Base-by-base conservation (phyloP, 495 filamentous ascomycete genomes). In the Aspergillus coremiiformis region DNA sequence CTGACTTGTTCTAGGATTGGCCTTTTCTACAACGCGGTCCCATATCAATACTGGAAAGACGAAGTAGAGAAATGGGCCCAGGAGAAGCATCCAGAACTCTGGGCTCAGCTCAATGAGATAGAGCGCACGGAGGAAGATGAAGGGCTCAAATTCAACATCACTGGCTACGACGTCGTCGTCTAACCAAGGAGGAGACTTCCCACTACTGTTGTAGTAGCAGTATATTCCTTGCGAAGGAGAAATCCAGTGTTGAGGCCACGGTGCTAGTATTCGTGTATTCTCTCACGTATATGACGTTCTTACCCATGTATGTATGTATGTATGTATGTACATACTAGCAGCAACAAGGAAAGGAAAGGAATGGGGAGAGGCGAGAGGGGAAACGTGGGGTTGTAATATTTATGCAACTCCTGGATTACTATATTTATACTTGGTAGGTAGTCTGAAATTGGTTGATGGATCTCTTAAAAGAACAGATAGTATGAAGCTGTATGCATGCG, bases 51-150 rank as follows among this genome's bases (percentile, higher is more conserved):
- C 32, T 74, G 74, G 60, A 86, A 89, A 60, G 67, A 77, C n/a
- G 63, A 80, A 35, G 80, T 95, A 37, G 81, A 87, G 61, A 67
- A 76, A 24, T 95, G 89, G 88, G 82, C 83, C 7, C 74, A 73
- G 51, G 65, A 76, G 11, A 73, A 76, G 27, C 87, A 89, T 62
- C 84, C 86, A 0, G 72, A 76, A 26, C 66, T 76, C 5, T 96
- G 90, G 89, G 63, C 60, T 15, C 75, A 82, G 45, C 61, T 96
- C 47, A 59, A 60, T 29, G 48, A 52, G 35, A 49, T 61, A 11
- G 54, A 65, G 11, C 66, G 69, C 29, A 64, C 50, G 9, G 69
- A 75, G 37, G 51, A 66, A 35, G 73, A 75, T 41, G 65, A 72
- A 27, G 73, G 69, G 0, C 41, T 45, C 19, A 59, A 63, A 39